phyloP scores from a whole-genome alignment of 139 green algal species.

The Chlorella sp. region DNA sequence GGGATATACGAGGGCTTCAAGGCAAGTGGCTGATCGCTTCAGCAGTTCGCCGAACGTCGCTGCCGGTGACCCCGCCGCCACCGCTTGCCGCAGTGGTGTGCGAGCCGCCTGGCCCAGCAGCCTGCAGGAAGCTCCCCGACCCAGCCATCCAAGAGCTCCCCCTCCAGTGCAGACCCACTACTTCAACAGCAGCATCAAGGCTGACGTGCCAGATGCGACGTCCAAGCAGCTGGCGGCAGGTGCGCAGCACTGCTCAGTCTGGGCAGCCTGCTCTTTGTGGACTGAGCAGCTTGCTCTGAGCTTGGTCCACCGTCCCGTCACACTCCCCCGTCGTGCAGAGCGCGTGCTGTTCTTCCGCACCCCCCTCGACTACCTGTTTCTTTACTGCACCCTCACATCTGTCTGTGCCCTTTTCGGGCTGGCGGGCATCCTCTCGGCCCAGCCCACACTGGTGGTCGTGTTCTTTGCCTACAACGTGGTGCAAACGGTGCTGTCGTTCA shows the following conservation, averaged over 20 bases:
- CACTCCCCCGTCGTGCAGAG: not conserved
- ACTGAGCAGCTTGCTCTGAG: too few species aligned
- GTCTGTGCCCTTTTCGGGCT: constrained; percentile 76
- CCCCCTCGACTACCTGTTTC: constrained; percentile 62
- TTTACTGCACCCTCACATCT: constrained; percentile 55
- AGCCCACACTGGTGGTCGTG: constrained; percentile 56
- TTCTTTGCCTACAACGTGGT: constrained; percentile 86
- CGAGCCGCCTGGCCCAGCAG: too few species aligned
- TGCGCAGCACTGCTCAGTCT: too few species aligned
- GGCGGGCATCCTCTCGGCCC: constrained; percentile 71
- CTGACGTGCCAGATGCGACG: too few species aligned
- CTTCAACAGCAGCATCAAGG: constrained; percentile 20
- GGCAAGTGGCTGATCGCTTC: not conserved
- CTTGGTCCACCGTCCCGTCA: too few species aligned
- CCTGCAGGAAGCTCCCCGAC: too few species aligned
- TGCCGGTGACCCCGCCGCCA: too few species aligned
- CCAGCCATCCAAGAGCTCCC: too few species aligned
- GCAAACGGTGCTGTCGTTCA: constrained; percentile 64
- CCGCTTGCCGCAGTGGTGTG: too few species aligned
- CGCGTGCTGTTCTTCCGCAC: constrained; percentile 27
- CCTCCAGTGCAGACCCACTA: constrained; percentile 12
- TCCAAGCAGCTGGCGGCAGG: too few species aligned
- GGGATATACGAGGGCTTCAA: constrained; percentile 29
- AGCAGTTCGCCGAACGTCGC: too few species aligned
- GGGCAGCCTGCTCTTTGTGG: too few species aligned